Base-by-base conservation (phyloP, 345 rosid genomes). In the Microthlaspi erraticum region DNA sequence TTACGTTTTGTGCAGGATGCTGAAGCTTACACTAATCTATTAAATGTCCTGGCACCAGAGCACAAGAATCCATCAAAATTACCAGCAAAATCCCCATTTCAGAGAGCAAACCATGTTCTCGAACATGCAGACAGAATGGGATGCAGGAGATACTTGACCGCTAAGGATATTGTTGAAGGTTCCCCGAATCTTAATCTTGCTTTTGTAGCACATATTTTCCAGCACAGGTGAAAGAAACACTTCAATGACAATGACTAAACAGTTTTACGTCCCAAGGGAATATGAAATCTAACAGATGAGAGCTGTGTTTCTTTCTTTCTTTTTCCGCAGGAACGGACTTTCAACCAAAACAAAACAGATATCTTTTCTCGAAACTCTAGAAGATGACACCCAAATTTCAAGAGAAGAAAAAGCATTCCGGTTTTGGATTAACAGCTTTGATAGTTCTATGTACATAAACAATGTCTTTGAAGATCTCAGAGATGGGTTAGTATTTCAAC, bases 41-140 rank as follows among this genome's bases (percentile, higher is more conserved):
- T 94, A 67, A 91, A 94, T 70, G 88, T 94, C 50, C 85, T 94
- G 66, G 97, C 96, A 61, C 95, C 97, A 33, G 99, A 94, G 81
- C 88, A 81, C 57, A 82, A 81, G 46, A 88, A 82, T 77, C 65
- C 90, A 29, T 88, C 95, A 23, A 83, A 86, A 18, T 72, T 88
- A 69, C 44, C 81, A 8, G 83, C 73, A 44, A 88, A 75, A 82
- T 82, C 68, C 77, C 70, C 82, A 53, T 77, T 89, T 64, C 78
- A 80, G 68, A 86, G 95, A 83, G 99, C 97, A 16, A 94, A 83
- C 64, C 74, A 80, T 67, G 93, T 91, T 77, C 97, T 94, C 72
- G 97, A 89, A 73, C 97, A 94, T 79, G 96, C 99, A 53, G 99
- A 91, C 50, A 86, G 82, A 78, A 94, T 94, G 99, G 99, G 96